These are phyloP conservation scores for Lactarius indigo DNA, from an alignment of 768 basidiomycete genomes.

Conservation along the genomic window DNA sequence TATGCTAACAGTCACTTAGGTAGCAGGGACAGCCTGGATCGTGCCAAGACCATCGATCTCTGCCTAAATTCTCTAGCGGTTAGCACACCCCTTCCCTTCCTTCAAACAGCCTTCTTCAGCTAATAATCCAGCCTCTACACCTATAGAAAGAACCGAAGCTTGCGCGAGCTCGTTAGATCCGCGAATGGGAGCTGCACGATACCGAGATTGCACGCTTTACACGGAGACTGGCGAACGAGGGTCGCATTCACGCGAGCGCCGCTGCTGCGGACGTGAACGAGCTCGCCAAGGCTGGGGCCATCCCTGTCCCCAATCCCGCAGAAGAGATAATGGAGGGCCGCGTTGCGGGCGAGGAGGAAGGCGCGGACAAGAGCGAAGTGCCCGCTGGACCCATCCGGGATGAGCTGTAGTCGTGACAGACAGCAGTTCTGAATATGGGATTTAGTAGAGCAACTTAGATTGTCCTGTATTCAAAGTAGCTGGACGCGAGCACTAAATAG, in stretches of 20 bases:
- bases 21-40: constrained; percentile 76
- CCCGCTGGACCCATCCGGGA: too few relatives aligned
- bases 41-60: constrained; percentile 88
- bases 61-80: constrained; percentile 97
- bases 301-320: not conserved
- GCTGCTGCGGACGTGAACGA: constrained; percentile 67
- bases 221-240: constrained; percentile 57
- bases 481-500: too few relatives aligned
- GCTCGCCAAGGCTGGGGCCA: constrained; percentile 52
- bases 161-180: constrained; percentile 87
- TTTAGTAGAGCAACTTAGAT: too few relatives aligned
- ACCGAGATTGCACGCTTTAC: constrained; percentile 84
- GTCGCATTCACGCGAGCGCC: constrained; percentile 62
- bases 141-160: constrained; percentile 95
- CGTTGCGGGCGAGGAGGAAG: not conserved
- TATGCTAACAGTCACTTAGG: constrained; percentile 38
- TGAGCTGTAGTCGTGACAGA: too few relatives aligned
- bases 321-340: not conserved
- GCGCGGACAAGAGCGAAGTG: not conserved
- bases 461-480: too few relatives aligned
- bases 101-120: not conserved
- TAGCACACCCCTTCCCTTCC: constrained; percentile 31
- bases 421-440: too few relatives aligned
- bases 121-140: not conserved
- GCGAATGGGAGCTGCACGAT: constrained; percentile 97